A percentile compares a stretch with the other conserved stretches of the same genome.
These are phyloP conservation scores for Jacaranda mimosifolia DNA, from an alignment of 257 asterid genomes.

Conservation along the genomic window DNA sequence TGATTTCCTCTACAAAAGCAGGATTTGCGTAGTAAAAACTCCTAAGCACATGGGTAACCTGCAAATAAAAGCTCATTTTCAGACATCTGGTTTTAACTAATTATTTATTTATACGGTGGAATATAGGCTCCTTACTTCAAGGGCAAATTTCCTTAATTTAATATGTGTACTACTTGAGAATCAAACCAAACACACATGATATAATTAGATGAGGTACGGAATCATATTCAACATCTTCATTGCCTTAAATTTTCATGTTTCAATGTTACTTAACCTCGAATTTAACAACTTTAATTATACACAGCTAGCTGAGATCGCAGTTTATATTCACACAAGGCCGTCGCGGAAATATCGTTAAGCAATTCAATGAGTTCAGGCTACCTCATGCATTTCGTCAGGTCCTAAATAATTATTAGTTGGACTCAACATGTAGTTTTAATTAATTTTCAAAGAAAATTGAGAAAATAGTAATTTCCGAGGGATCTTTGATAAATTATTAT, in stretches of 20 bases:
- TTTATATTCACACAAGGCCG: constrained; percentile 38
- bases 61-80: constrained; percentile 33
- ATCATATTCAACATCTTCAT: constrained; percentile 25
- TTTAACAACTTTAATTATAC: background rate
- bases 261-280: constrained; percentile 34
- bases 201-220: constrained; percentile 41
- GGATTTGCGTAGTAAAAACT: constrained; percentile 38
- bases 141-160: constrained; percentile 30
- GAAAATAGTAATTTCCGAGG: no score
- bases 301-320: background rate
- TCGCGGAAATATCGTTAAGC: constrained; percentile 42
- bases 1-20: constrained; percentile 7
- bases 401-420: background rate
- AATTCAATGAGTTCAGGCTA: constrained; percentile 37
- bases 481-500: no score
- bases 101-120: constrained; percentile 35
- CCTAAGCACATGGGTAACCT: constrained; percentile 42
- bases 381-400: background rate
- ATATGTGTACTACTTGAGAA: constrained; percentile 17
- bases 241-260: constrained; percentile 23
- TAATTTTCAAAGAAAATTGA: no score
- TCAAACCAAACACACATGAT: constrained; percentile 34
- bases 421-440: no score
- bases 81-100: constrained; percentile 34
- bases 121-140: constrained; percentile 48